These are phyloP conservation scores for Trichoderma lentiforme DNA, from an alignment of 2,329 filamentous ascomycete species.

Conservation along the genomic window DNA sequence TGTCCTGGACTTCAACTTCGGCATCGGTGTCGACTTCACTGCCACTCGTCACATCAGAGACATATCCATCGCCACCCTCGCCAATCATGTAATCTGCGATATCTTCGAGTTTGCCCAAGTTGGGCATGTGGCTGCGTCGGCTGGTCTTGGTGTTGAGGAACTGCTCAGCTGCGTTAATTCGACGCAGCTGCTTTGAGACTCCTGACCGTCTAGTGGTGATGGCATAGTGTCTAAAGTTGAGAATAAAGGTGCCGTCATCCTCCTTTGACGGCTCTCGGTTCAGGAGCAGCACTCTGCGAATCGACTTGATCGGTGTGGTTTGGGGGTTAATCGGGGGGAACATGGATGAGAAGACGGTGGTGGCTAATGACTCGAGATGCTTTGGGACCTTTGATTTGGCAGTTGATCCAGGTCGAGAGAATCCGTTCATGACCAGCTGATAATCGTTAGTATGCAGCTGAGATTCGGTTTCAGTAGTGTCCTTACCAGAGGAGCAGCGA, in stretches of 20 bases:
- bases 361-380: constrained; percentile 88
- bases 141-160: constrained; percentile 60
- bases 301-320: constrained; percentile 83
- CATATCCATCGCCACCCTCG: constrained; percentile 72
- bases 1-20: constrained; percentile 81
- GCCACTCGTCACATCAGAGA: constrained; percentile 79
- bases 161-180: constrained; percentile 82
- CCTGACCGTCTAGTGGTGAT: constrained; percentile 88
- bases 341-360: constrained; percentile 91
- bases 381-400: constrained; percentile 73
- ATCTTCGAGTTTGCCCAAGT: constrained; percentile 86
- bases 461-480: neutral
- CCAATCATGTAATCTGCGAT: constrained; percentile 94
- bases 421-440: constrained; percentile 97
- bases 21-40: constrained; percentile 93
- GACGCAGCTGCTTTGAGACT: constrained; percentile 76
- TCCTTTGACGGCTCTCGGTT: constrained; percentile 68
- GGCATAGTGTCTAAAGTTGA: constrained; percentile 90
- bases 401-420: constrained; percentile 63
- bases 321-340: constrained; percentile 96
- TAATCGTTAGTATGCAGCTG: constrained; percentile 25
- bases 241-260: constrained; percentile 68
- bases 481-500: constrained; percentile 73
- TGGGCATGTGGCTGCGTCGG: constrained; percentile 71
- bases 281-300: constrained; percentile 83